Evolutionary conservation across 129 eudicot species (phyloP), one percentile per base, ranked within the genome.

Genomic region (Escallonia herrerae): DNA sequence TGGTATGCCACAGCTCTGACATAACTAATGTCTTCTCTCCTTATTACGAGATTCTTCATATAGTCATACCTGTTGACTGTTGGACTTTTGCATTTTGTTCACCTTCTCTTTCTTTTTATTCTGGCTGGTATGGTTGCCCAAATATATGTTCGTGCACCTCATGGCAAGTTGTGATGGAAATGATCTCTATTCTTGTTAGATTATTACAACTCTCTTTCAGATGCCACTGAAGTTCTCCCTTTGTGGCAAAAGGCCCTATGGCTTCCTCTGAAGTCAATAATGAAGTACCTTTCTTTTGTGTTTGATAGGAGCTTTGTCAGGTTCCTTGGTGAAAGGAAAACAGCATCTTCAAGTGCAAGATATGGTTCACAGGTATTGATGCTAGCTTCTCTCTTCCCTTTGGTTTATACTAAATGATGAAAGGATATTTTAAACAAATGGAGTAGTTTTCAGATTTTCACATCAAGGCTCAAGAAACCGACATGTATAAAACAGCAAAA

Each of bases 291-390:
- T 8, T 45, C 49, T 8, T 5, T 45, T 45, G 49, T 45, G 49
- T 45, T 8, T 45, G 2, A 45, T 45, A 90, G 98, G 98, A 86
- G 85, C 77, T 93, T 93, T 69, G 59, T 93, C 67, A 81, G 91
- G 81, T 88, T 75, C 63, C 98, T 93, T 72, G 91, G 74, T 85
- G 96, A 86, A 75, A 83, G 73, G 66, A 84, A 81, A 74, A 44
- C 84, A 71, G 57, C 81, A 63, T 63, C 95, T 65, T 81, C 95
- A 65, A 74, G 82, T 80, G 87, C 87, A 68, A 88, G 76, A 83
- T 76, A 76, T 74, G 86, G 97, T 53, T 85, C 98, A 13, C 98
- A 93, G 96, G 98, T 85, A 82, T 42, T 49, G 60, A 15, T 58
- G 71, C 72, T 51, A 63, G 15, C 45, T 55, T 66, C 44, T 59